Evolutionary conservation across 2,329 filamentous ascomycete genomes (phyloP), one percentile per base, ranked within the genome.

Genomic region (Colletotrichum filicis): DNA sequence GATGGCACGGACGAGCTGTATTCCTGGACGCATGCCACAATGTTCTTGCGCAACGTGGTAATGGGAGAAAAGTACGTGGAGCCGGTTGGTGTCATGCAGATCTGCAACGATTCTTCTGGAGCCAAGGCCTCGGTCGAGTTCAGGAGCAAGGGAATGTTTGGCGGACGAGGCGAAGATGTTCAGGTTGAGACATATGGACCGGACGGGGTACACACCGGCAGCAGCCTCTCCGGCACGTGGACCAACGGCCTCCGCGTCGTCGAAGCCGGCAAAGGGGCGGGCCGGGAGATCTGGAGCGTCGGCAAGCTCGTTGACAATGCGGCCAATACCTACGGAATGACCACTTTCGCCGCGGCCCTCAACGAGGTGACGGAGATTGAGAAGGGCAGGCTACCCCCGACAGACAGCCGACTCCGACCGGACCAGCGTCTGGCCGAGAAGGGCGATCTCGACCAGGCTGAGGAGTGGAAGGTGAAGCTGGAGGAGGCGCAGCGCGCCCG

Each of bases 41-140:
- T 94, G 76, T 98, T 98, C 83, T 85, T 99, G 67, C 92, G 97
- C 60, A 99, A 99, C 80, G 95, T 99, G 65, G 97, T 99, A 68
- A 96, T 97, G 78, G 97, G 97, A 52, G 97, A 99, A 83, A 99
- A 98, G 83, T 99, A 99, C 80, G 92, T 98, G 14, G 97, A 99
- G 83, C 97, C 97, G 0, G 94, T 97, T 1, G 95, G 95, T 58
- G 94, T 90, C 56, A 97, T 98, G 94, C 91, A 92, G 28, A 90
- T 99, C 42, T 85, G 90, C 76, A 96, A 96, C 80, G 97, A 99
- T 79, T 93, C 89, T 5, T 95, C 92, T 0, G 95, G 95, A 8
- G 91, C 93, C 76, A 95, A 94, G 80, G 94, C 95, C 1, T 88
- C 92, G n/a, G 91, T 95, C 59, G 95, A 96, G 70, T 99, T 99